Conservation (phyloP, 768 basidiomycete species). For the Boletus subparvulus region DNA sequence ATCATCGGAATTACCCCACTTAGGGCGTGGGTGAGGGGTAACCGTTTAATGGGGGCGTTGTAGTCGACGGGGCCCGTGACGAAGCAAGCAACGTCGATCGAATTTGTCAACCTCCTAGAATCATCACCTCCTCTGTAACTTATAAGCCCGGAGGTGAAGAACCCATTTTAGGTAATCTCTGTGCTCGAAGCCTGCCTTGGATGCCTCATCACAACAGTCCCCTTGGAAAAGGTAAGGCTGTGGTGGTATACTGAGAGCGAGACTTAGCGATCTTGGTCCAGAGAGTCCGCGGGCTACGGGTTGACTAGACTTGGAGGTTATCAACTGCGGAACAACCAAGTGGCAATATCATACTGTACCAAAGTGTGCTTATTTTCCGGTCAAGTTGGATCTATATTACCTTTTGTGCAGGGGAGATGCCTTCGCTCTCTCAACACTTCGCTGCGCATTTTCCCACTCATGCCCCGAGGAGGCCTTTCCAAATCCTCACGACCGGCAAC, state of each 20-base stretch:
- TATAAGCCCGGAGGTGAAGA: not conserved
- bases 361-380: not conserved
- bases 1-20: constrained; percentile 24
- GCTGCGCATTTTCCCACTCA: too few species aligned
- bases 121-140: not conserved
- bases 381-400: not conserved
- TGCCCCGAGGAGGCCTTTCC: too few species aligned
- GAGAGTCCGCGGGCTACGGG: not conserved
- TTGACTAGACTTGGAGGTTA: not conserved
- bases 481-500: not conserved
- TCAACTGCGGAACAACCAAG: not conserved
- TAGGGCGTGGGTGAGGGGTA: constrained; percentile 36
- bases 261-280: not conserved
- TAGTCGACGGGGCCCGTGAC: constrained; percentile 10
- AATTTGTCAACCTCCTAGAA: constrained; percentile 22
- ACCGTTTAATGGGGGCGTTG: constrained; percentile 1
- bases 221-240: not conserved
- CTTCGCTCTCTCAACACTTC: not conserved
- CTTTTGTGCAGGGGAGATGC: not conserved
- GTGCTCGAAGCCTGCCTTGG: not conserved
- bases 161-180: constrained; percentile 4
- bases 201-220: not conserved
- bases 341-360: not conserved
- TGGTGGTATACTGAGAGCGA: not conserved
- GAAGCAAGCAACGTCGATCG: constrained; percentile 18